phyloP scores from a whole-genome alignment of 2,329 filamentous ascomycete genomes.

The Metarhizium brunneum region DNA sequence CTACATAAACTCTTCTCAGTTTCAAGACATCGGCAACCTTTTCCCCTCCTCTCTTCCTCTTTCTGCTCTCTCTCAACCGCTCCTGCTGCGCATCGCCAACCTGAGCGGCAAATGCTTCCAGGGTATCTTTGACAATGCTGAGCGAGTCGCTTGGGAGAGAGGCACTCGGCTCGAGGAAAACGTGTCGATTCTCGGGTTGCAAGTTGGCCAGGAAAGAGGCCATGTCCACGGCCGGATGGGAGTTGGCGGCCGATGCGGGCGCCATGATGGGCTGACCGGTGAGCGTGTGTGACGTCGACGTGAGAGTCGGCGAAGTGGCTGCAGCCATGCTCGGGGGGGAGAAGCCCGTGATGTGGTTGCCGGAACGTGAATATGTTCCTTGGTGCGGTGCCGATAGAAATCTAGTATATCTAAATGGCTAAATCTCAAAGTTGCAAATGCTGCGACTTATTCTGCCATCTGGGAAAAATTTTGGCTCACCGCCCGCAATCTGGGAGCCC shows the following conservation, averaged over 20 bases:
- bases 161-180: conserved; percentile 65
- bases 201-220: conserved; percentile 49
- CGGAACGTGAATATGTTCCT: neutral
- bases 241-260: conserved; percentile 24
- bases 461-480: conserved; percentile 9
- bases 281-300: conserved; percentile 56
- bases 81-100: conserved; percentile 64
- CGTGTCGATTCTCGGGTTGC: conserved; percentile 51
- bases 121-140: conserved; percentile 65
- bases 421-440: neutral
- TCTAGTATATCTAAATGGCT: no score
- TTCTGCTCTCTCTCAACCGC: conserved; percentile 61
- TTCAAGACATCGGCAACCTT: conserved; percentile 53
- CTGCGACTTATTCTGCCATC: conserved; percentile 6
- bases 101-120: conserved; percentile 68
- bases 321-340: conserved; percentile 22
- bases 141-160: conserved; percentile 61
- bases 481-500: conserved; percentile 1
- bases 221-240: conserved; percentile 25
- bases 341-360: neutral
- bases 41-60: conserved; percentile 60
- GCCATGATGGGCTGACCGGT: conserved; percentile 39
- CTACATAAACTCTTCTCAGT: conserved; percentile 71
- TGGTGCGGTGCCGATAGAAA: neutral
- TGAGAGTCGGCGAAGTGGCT: conserved; percentile 48